phyloP scores from a whole-genome alignment of 164 flowering plant species.

The Tetracentron sinense region DNA sequence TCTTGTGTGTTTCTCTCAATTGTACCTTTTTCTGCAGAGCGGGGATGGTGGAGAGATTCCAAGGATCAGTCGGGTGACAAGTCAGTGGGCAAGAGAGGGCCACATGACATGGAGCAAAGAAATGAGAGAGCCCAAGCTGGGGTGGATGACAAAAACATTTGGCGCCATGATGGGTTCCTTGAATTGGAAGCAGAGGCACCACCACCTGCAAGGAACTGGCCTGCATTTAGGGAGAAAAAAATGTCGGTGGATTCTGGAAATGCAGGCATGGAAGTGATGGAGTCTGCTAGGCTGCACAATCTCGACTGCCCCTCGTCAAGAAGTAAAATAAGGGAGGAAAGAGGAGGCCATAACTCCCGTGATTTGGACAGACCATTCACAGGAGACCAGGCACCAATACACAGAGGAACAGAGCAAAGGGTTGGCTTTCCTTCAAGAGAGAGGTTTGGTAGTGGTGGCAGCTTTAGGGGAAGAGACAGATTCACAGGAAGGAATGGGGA shows the following conservation, averaged over 20 bases:
- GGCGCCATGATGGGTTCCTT: constrained; percentile 73
- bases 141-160: constrained; percentile 30
- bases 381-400: constrained; percentile 26
- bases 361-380: constrained; percentile 30
- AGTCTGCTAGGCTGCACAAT: constrained; percentile 25
- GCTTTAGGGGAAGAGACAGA: constrained; percentile 51
- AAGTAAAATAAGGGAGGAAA: constrained; percentile 40
- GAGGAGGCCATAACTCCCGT: constrained; percentile 30
- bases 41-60: constrained; percentile 48
- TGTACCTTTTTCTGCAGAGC: constrained; percentile 34
- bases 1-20: not conserved
- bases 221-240: constrained; percentile 86
- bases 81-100: constrained; percentile 19
- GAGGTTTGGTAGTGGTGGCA: constrained; percentile 35
- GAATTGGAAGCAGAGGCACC: constrained; percentile 50
- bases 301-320: constrained; percentile 16
- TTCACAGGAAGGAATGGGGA: constrained; percentile 41
- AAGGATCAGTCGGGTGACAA: constrained; percentile 39
- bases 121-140: constrained; percentile 37
- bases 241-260: constrained; percentile 34
- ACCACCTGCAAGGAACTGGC: constrained; percentile 62
- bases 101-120: constrained; percentile 28
- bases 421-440: constrained; percentile 38
- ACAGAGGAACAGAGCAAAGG: constrained; percentile 32
- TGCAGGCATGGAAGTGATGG: constrained; percentile 27